Conservation (phyloP, 2,329 filamentous ascomycete genomes). For the Fusarium sororula region DNA sequence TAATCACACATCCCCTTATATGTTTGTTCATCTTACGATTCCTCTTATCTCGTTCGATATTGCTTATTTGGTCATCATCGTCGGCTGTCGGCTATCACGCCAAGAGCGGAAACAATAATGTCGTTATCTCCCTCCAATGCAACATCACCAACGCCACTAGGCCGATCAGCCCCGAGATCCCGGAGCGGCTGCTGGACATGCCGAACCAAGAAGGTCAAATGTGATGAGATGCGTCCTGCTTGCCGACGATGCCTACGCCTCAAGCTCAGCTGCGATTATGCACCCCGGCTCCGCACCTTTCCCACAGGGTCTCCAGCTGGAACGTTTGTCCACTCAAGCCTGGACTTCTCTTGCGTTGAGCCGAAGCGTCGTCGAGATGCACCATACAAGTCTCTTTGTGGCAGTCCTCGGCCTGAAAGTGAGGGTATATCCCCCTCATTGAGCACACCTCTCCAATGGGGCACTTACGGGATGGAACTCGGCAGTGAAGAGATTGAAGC, state of each 20-base stretch:
- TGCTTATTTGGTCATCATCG: rapidly evolving
- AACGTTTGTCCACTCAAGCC: background rate
- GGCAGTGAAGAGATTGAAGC: background rate
- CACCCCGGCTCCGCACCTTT: background rate
- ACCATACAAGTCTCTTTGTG: too few species aligned
- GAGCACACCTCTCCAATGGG: background rate
- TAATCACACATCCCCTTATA: background rate
- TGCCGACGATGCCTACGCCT: background rate
- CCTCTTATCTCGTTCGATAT: background rate
- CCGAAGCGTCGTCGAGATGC: rapidly evolving
- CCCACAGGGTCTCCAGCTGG: background rate
- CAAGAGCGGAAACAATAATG: background rate
- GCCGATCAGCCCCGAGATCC: background rate
- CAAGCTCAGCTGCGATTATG: background rate
- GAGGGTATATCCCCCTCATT: background rate
- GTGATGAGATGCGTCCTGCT: background rate
- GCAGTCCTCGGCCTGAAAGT: background rate
- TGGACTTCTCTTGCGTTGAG: background rate
- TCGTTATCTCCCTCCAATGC: background rate
- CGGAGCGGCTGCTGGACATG: background rate
- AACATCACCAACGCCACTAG: background rate
- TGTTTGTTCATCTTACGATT: background rate
- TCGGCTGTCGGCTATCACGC: background rate
- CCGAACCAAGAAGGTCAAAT: background rate
- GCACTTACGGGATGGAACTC: background rate